These are phyloP conservation scores for Xerocomus spinulosus DNA, from an alignment of 768 basidiomycete genomes.

Conservation along the genomic window DNA sequence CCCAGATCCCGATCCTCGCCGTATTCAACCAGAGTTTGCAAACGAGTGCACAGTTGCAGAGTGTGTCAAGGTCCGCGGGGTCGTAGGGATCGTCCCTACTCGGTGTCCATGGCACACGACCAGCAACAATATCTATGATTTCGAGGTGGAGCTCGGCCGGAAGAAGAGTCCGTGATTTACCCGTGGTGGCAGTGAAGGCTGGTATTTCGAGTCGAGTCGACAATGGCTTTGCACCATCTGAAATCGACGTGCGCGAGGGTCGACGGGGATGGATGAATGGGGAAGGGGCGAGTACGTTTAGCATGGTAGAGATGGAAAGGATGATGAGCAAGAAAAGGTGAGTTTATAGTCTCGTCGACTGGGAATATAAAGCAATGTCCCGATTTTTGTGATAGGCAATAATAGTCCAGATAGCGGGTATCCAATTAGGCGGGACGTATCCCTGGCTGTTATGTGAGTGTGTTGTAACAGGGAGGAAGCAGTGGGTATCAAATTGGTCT, in stretches of 20 bases:
- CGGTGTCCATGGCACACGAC: conserved; percentile 9
- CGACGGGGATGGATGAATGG: conserved; percentile 2
- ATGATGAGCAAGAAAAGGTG: conserved; percentile 2
- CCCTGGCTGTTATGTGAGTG: conserved; percentile 1
- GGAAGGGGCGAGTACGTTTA: conserved; percentile 6
- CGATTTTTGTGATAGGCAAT: conserved; percentile 2
- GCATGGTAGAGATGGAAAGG: conserved; percentile 11
- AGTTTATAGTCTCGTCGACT: conserved; percentile 6
- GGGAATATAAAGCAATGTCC: neutral
- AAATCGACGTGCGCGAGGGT: conserved; percentile 2
- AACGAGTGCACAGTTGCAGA: conserved; percentile 27
- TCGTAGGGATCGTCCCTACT: conserved; percentile 11
- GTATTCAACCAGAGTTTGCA: conserved; percentile 29
- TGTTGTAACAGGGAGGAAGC: conserved; percentile 1
- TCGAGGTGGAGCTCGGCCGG: conserved; percentile 30
- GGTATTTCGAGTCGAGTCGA: neutral
- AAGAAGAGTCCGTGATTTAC: conserved; percentile 11
- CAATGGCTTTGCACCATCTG: neutral
- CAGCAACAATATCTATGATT: conserved; percentile 25
- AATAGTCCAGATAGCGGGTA: neutral
- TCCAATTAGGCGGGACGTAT: neutral
- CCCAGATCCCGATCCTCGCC: conserved; percentile 24
- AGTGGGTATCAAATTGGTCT: neutral
- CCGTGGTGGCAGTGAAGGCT: conserved; percentile 1
- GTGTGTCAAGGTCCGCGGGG: conserved; percentile 15